Evolutionary conservation across 345 rosid genomes (phyloP).

Genomic region (Leavenworthia alabamica): DNA sequence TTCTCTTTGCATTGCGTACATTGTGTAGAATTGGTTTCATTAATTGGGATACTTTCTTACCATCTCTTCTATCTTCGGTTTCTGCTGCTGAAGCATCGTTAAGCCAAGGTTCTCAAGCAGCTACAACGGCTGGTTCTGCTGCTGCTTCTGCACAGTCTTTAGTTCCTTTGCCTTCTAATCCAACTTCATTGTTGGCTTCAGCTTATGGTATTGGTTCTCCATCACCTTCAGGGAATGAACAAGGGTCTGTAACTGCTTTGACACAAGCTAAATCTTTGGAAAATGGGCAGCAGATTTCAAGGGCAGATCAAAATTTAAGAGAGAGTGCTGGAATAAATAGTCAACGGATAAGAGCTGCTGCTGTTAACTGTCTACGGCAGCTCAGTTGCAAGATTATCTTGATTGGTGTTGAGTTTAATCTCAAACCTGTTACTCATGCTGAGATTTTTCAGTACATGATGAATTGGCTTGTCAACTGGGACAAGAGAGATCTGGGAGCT

Average conservation of each 20-base stretch:
- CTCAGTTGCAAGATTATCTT: slow-evolving; percentile 87
- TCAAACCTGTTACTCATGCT: slow-evolving; percentile 83
- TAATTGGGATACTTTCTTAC: slow-evolving; percentile 86
- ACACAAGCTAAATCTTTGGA: slow-evolving; percentile 44
- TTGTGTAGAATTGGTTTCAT: slow-evolving; percentile 65
- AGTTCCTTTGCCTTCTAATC: slow-evolving; percentile 50
- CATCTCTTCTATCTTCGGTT: slow-evolving; percentile 76
- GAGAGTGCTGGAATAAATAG: slow-evolving; percentile 49
- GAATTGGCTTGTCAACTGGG: slow-evolving; percentile 94
- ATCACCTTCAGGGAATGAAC: slow-evolving; percentile 57
- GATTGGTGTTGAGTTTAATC: slow-evolving; percentile 56
- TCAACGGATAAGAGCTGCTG: slow-evolving; percentile 55
- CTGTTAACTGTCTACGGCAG: slow-evolving; percentile 68
- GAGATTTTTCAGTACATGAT: slow-evolving; percentile 75
- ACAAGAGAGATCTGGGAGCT: slow-evolving; percentile 62
- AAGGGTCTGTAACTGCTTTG: slow-evolving; percentile 43
- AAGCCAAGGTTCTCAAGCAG: slow-evolving; percentile 54
- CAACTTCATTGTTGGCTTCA: slow-evolving; percentile 53
- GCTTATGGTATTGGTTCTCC: slow-evolving; percentile 85
- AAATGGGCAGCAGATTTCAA: slow-evolving; percentile 43
- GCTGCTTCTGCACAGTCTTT: slow-evolving; percentile 57
- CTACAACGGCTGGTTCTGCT: slow-evolving; percentile 47
- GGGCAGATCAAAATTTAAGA: slow-evolving; percentile 43
- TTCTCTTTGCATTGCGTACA: slow-evolving; percentile 78
- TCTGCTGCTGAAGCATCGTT: slow-evolving; percentile 61